phyloP scores from a whole-genome alignment of 2,329 filamentous ascomycete genomes.

The Xylariaceae sp. region DNA sequence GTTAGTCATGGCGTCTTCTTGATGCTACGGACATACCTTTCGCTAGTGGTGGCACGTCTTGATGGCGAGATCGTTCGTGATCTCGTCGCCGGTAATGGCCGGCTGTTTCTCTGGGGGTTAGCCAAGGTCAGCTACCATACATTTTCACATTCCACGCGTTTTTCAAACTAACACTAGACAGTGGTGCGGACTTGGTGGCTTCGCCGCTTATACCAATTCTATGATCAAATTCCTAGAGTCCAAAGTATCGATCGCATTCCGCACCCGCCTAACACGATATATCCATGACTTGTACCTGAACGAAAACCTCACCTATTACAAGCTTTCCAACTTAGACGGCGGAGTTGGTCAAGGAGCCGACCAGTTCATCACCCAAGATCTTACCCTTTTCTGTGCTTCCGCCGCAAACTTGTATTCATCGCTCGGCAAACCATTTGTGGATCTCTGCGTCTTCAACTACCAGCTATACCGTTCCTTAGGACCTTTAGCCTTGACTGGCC shows the following conservation, averaged over 20 bases:
- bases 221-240: conserved; percentile 99
- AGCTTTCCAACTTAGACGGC: conserved; percentile 86
- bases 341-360: conserved; percentile 89
- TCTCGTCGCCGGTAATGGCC: conserved; percentile 90
- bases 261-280: conserved; percentile 88
- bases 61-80: conserved; percentile 96
- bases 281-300: conserved; percentile 97
- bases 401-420: conserved; percentile 93
- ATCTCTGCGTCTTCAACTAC: conserved; percentile 96
- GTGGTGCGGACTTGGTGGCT: conserved; percentile 90
- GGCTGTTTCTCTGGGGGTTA: conserved; percentile 81
- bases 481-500: conserved; percentile 77
- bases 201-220: conserved; percentile 95
- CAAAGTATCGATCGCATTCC: conserved; percentile 97
- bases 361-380: conserved; percentile 95
- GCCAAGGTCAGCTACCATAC: conserved; percentile 54
- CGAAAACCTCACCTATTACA: conserved; percentile 94
- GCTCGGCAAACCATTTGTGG: conserved; percentile 95
- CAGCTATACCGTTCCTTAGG: conserved; percentile 90
- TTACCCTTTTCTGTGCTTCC: conserved; percentile 90
- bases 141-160: background rate
- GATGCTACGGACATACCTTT: conserved; percentile 89
- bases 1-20: conserved; percentile 86
- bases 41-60: conserved; percentile 83
- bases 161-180: conserved; percentile 29